These are phyloP conservation scores for Tetrahymena elliotti DNA, from an alignment of 73 alveolate genomes.

Conservation along the genomic window DNA sequence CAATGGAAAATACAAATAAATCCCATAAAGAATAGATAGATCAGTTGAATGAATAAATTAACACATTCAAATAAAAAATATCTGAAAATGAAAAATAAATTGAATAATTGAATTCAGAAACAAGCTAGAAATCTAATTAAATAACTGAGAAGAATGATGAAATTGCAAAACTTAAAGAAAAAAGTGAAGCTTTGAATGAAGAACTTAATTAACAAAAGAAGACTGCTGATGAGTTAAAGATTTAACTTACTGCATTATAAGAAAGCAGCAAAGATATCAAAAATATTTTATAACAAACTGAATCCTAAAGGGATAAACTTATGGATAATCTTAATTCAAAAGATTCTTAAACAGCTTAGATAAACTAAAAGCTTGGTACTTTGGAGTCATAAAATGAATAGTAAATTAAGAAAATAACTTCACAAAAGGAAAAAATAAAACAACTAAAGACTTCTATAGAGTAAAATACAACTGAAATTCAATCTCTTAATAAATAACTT, in stretches of 20 bases:
- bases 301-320: not conserved
- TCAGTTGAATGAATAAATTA: not conserved
- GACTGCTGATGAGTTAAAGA: not conserved
- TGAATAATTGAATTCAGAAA: not conserved
- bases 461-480: not conserved
- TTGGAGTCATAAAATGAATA: not conserved
- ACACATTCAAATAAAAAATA: not conserved
- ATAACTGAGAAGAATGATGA: not conserved
- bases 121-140: not conserved
- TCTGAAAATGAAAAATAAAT: not conserved
- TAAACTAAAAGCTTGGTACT: not conserved
- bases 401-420: not conserved
- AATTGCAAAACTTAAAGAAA: not conserved
- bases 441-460: not conserved
- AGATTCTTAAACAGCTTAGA: not conserved
- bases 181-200: not conserved
- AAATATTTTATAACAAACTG: not conserved
- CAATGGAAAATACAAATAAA: not conserved
- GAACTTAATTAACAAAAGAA: not conserved
- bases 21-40: not conserved
- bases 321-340: not conserved
- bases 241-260: not conserved
- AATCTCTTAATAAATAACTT: not conserved
- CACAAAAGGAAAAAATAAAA: not conserved
- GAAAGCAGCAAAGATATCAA: not conserved